Evolutionary conservation across 2,329 filamentous ascomycete species (phyloP).

Genomic region (Pseudogymnoascus sp.): DNA sequence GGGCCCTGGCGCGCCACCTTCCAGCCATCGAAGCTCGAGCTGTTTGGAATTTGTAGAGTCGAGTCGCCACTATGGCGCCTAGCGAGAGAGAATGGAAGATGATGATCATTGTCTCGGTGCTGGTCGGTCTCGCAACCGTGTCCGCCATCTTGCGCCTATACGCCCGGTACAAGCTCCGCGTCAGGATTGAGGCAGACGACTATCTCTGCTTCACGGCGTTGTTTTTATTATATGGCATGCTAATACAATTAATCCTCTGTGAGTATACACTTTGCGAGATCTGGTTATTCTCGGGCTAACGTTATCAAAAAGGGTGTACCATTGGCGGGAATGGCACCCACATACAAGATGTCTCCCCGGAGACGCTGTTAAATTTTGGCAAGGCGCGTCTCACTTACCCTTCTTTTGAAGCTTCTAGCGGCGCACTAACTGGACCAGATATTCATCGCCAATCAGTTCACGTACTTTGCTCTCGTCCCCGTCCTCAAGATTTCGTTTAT

Average conservation of each 20-base stretch:
- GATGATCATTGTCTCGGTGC: neutral
- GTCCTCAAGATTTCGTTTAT: conserved; percentile 1
- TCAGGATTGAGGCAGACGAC: neutral
- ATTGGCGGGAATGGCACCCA: conserved; percentile 2
- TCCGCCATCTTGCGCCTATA: neutral
- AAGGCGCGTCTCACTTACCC: neutral
- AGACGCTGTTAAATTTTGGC: neutral
- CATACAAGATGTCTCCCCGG: neutral
- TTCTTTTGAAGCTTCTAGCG: too few relatives aligned
- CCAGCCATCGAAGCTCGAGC: neutral
- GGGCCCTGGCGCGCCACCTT: neutral
- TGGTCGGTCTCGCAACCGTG: neutral
- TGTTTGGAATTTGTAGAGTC: neutral
- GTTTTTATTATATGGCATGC: neutral
- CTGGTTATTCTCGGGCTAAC: neutral
- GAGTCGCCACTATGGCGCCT: neutral
- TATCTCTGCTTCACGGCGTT: neutral
- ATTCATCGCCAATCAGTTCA: conserved; percentile 4
- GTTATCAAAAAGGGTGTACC: neutral
- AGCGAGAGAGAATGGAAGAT: conserved; percentile 2
- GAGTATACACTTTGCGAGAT: neutral
- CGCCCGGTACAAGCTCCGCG: neutral
- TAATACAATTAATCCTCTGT: conserved; percentile 1
- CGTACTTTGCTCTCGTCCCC: neutral
- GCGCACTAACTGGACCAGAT: neutral